Conservation (phyloP, 2,329 filamentous ascomycete species). For the Nemania sp. region DNA sequence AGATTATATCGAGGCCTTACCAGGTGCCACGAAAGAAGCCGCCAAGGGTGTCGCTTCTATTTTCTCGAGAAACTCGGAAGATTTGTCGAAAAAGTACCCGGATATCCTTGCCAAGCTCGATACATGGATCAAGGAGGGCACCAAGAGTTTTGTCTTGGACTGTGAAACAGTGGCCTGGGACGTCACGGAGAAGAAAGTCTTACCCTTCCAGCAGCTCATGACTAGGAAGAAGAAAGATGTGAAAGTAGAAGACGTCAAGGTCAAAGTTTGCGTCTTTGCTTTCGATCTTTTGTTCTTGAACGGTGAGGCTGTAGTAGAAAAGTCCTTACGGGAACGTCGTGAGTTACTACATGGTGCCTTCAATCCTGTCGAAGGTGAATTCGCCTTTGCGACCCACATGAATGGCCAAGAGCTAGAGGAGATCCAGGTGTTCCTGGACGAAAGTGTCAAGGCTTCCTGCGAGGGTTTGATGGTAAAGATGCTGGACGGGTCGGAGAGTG, state of each 20-base stretch:
- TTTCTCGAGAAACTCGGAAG: conserved; percentile 96
- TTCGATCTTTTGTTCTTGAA: conserved; percentile 95
- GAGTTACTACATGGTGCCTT: conserved; percentile 76
- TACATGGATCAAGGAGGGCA: conserved; percentile 86
- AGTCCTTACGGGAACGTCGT: conserved; percentile 80
- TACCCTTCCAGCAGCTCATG: conserved; percentile 98
- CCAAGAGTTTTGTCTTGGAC: conserved; percentile 95
- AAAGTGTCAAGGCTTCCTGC: conserved; percentile 92
- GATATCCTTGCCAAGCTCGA: conserved; percentile 88
- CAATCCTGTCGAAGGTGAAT: conserved; percentile 80
- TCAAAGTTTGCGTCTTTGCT: conserved; percentile 96
- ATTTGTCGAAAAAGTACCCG: conserved; percentile 95
- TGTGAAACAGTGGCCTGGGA: conserved; percentile 99
- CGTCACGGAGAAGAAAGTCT: conserved; percentile 87
- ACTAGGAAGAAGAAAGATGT: conserved; percentile 97
- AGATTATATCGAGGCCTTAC: conserved; percentile 65
- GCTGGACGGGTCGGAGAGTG: conserved; percentile 89
- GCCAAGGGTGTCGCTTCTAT: conserved; percentile 82
- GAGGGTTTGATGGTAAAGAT: conserved; percentile 99
- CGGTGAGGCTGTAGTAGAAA: conserved; percentile 85
- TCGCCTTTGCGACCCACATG: conserved; percentile 84
- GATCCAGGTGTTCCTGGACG: conserved; percentile 89
- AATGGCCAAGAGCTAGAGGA: conserved; percentile 88
- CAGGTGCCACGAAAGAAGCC: conserved; percentile 65
- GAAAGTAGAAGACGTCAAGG: conserved; percentile 90